Evolutionary conservation across 805 yeast genomes (phyloP).

Genomic region (Metschnikowia anglica): DNA sequence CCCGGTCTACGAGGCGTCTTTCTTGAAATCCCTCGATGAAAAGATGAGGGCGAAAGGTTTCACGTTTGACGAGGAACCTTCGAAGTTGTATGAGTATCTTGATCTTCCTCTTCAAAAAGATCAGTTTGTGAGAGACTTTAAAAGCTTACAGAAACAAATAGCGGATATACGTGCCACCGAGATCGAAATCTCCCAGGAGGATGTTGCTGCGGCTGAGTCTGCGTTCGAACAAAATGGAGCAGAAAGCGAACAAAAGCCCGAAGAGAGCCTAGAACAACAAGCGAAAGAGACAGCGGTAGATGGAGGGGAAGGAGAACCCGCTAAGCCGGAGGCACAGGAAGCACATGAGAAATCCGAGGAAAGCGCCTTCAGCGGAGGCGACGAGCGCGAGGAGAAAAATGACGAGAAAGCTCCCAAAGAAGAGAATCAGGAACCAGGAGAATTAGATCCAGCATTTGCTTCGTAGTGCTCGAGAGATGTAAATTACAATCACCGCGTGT

Average conservation of each 20-base stretch:
- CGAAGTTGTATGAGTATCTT: slow-evolving; percentile 14
- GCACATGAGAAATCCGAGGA: neutral
- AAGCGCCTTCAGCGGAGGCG: slow-evolving; percentile 5
- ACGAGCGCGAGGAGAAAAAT: neutral
- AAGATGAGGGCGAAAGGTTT: slow-evolving; percentile 20
- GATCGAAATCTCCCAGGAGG: neutral
- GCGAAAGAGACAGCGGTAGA: slow-evolving; percentile 4
- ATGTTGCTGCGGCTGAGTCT: neutral
- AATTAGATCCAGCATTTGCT: slow-evolving; percentile 28
- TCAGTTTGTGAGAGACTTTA: slow-evolving; percentile 19
- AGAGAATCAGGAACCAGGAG: slow-evolving; percentile 14
- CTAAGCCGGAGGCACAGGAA: neutral
- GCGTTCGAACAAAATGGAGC: slow-evolving; percentile 13
- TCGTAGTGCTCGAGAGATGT: slow-evolving; percentile 12
- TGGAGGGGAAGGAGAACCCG: neutral
- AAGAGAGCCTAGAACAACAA: slow-evolving; percentile 5
- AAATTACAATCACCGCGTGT: slow-evolving; percentile 4
- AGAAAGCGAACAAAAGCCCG: slow-evolving; percentile 11
- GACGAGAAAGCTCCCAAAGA: neutral
- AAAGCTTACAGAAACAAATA: slow-evolving; percentile 15
- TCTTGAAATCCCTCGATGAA: slow-evolving; percentile 18
- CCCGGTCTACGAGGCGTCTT: slow-evolving; percentile 15
- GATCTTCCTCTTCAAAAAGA: slow-evolving; percentile 14
- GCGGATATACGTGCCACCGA: slow-evolving; percentile 12
- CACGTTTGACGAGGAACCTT: slow-evolving; percentile 19